Base-by-base conservation (phyloP, 768 basidiomycete genomes). In the Podaxis sp. region DNA sequence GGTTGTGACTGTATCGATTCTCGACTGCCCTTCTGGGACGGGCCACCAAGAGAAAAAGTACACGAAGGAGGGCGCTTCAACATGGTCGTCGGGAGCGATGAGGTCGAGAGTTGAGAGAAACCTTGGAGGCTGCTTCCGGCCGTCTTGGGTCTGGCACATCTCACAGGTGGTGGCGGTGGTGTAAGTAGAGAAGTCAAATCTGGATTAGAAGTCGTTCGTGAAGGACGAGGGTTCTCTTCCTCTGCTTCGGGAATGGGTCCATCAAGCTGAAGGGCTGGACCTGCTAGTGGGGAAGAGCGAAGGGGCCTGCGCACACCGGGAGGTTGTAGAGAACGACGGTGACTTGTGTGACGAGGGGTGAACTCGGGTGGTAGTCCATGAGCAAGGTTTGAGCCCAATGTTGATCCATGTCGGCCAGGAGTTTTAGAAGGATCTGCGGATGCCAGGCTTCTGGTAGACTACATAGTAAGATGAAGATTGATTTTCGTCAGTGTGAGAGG, bases 221-320 rank as follows among this genome's bases (percentile, higher is more conserved):
- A 44, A 36, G 55, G 59, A 16, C 44, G 37, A 14, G 53, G 59
- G 13, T 53, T 47, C 35, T 55, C 28, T 57, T 59, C 27, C 46
- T 61, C 53, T 28, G 23, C 32, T 16, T 55, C 62, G 11, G 55
- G 23, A 35, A 56, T 56, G 5, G 51, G 42, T 2, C 63, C 69
- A 14, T 69, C 68, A 36, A 64, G 61, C n/a, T 67, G 70, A 1
- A 77, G 55, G 2, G 71, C 72, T 25, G 77, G 76, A 4, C 77
- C 75, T 9, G 78, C 73, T 14, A 80, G 69, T 13, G 78, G 79
- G 18, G 79, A 80, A 1, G 79, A 79, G 11, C 74, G 72, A 21
- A 76, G 50, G 0, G 77, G 78, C 23, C 70, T 74, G 6, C 73
- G 62, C 10, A 42, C 59, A 10, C 40, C 52, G 10, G 61, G 38